Evolutionary conservation across 2,329 filamentous ascomycete genomes (phyloP).

Genomic region (Canariomyces notabilis): DNA sequence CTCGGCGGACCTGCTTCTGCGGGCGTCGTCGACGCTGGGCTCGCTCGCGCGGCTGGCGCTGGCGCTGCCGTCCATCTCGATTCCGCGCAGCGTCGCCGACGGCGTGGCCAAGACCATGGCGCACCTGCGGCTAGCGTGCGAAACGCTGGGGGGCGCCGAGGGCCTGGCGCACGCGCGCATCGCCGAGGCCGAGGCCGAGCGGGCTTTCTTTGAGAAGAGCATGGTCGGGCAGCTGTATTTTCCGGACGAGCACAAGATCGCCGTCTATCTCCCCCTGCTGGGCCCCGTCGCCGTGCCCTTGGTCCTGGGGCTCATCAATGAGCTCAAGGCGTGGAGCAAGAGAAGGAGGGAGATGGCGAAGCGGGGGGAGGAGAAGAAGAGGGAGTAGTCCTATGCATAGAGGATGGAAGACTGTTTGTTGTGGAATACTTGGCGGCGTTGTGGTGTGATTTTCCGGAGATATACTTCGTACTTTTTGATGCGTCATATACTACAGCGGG

Average conservation of each 20-base stretch:
- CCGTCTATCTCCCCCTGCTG: conserved; percentile 86
- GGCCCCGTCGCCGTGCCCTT: conserved; percentile 89
- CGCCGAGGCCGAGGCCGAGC: conserved; percentile 84
- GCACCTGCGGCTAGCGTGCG: conserved; percentile 73
- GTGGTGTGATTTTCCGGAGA: not conserved
- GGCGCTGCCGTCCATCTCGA: conserved; percentile 83
- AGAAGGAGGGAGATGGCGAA: conserved; percentile 42
- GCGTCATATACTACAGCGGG: not conserved
- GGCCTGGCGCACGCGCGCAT: conserved; percentile 77
- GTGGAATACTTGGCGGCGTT: too few relatives aligned
- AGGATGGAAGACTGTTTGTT: too few relatives aligned
- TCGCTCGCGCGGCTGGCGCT: conserved; percentile 80
- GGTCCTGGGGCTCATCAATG: conserved; percentile 76
- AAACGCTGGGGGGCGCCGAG: conserved; percentile 57
- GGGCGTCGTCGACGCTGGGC: conserved; percentile 89
- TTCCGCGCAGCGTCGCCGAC: conserved; percentile 79
- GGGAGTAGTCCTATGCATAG: conserved; percentile 12
- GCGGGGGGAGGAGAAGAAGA: conserved; percentile 32
- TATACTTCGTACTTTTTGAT: not conserved
- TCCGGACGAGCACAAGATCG: conserved; percentile 96
- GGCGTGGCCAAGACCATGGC: conserved; percentile 75
- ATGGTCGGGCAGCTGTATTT: conserved; percentile 99
- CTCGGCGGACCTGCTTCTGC: conserved; percentile 77
- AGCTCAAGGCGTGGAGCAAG: conserved; percentile 61
- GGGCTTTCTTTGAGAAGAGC: conserved; percentile 95